Conservation (phyloP, 768 basidiomycete species). For the Serendipita sp. region DNA sequence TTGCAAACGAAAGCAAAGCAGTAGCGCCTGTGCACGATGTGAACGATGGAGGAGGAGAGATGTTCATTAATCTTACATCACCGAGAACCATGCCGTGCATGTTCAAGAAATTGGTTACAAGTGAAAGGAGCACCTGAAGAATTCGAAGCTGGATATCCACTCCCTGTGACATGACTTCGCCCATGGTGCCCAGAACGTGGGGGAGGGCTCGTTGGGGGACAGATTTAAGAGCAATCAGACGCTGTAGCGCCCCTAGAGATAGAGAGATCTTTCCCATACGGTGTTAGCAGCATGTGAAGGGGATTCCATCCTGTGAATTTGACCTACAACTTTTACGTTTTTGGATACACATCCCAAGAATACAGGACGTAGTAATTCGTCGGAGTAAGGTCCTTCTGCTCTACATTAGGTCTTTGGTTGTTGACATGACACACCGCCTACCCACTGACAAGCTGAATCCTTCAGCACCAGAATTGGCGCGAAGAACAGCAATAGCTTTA, state of each 20-base stretch:
- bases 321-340: slow-evolving; percentile 75
- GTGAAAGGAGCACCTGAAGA: slow-evolving; percentile 76
- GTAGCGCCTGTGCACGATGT: slow-evolving; percentile 42
- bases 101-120: slow-evolving; percentile 74
- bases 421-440: slow-evolving; percentile 45
- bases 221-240: slow-evolving; percentile 73
- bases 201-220: slow-evolving; percentile 69
- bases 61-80: slow-evolving; percentile 40
- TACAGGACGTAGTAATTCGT: slow-evolving; percentile 68
- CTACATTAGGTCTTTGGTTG: slow-evolving; percentile 4
- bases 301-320: background rate
- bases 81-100: slow-evolving; percentile 68
- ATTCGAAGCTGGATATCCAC: slow-evolving; percentile 95
- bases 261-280: slow-evolving; percentile 28
- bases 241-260: slow-evolving; percentile 76
- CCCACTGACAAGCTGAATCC: slow-evolving; percentile 40
- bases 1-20: slow-evolving; percentile 91
- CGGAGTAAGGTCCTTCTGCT: slow-evolving; percentile 60
- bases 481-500: slow-evolving; percentile 64
- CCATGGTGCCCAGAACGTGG: slow-evolving; percentile 67
- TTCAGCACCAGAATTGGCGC: slow-evolving; percentile 59
- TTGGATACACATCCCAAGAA: slow-evolving; percentile 90
- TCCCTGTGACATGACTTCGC: slow-evolving; percentile 76
- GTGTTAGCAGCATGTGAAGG: background rate
- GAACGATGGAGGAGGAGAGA: background rate